Base-by-base conservation (phyloP, 306 rosid species). In the Cicer judaicum region DNA sequence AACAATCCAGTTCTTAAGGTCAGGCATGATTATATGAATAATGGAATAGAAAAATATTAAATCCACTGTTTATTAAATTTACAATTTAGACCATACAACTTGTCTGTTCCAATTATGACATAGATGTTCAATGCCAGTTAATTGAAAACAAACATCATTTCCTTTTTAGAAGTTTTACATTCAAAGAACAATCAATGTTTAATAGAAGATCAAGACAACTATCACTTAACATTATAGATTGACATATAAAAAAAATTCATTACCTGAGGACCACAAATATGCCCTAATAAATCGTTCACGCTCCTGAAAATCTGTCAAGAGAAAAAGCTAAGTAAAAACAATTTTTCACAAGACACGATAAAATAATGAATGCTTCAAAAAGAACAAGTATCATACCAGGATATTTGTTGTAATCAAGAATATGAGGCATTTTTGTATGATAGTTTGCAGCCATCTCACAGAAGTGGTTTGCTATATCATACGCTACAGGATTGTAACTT, bases 401-500 rank as follows among this genome's bases (percentile, higher is more conserved):
- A 85, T 90, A 92, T 79, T 88, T 90, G 70, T 39, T 78, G 78
- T 47, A 83, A 78, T 88, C 86, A 77, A 92, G 90, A 67, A 84
- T 74, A 78, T 92, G 96, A 66, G 96, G 96, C 16, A 82, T 78
- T 60, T 90, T 92, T 4, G 92, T 71, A 59, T 92, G 98, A 73
- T 92, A 92, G 82, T 92, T 84, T 38, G 96, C 96, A 36, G 89
- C 91, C 96, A 92, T 92, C 83, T 92, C 98, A 83, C 96, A 92
- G 79, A 92, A 92, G 88, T 92, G 96, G 75, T 92, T 92, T 79
- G 98, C 96, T 76, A 92, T 86, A 84, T 92, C 98, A 83, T 81
- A 92, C 55, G 94, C 96, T 74, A 88, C 64, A 46, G 96, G 88
- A 79, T 92, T 92, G 72, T 92, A 87, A 83, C 86, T 84, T 41